Evolutionary conservation across 129 eudicot genomes (phyloP).

Genomic region (Centaurea solstitialis): DNA sequence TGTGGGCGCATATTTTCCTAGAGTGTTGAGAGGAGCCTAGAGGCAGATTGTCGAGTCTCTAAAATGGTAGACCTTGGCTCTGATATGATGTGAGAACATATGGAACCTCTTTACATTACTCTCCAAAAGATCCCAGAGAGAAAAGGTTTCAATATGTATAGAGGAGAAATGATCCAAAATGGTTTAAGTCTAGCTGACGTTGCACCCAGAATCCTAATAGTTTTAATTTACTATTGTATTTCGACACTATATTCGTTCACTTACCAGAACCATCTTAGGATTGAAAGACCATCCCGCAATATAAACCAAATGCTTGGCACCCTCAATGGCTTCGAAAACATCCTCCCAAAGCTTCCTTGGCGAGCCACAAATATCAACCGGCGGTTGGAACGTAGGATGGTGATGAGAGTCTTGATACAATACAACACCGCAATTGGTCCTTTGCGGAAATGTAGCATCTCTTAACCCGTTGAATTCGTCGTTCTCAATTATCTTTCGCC

Average conservation of each 20-base stretch:
- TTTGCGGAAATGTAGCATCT: slow-evolving; percentile 71
- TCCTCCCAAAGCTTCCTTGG: slow-evolving; percentile 93
- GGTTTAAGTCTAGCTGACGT: too few relatives aligned
- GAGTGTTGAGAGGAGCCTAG: too few relatives aligned
- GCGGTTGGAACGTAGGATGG: slow-evolving; percentile 59
- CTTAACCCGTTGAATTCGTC: slow-evolving; percentile 60
- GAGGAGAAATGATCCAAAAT: neutral
- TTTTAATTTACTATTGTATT: neutral
- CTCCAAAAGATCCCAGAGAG: neutral
- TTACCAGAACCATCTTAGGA: slow-evolving; percentile 82
- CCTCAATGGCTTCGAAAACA: slow-evolving; percentile 74
- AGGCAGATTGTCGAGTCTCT: too few relatives aligned
- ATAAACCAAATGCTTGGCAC: slow-evolving; percentile 83
- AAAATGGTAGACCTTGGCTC: too few relatives aligned
- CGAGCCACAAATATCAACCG: slow-evolving; percentile 35
- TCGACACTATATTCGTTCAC: slow-evolving; percentile 16
- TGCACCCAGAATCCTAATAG: too few relatives aligned
- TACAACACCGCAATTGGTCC: slow-evolving; percentile 58
- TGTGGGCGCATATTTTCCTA: too few relatives aligned
- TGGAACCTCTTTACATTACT: neutral
- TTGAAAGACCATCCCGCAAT: slow-evolving; percentile 97
- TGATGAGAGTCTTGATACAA: slow-evolving; percentile 96
- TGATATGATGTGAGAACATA: neutral
- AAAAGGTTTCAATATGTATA: neutral
- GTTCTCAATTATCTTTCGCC: slow-evolving; percentile 52